Conservation (phyloP, 1,139 yeast genomes). For the Suhomyces ambrosiae region DNA sequence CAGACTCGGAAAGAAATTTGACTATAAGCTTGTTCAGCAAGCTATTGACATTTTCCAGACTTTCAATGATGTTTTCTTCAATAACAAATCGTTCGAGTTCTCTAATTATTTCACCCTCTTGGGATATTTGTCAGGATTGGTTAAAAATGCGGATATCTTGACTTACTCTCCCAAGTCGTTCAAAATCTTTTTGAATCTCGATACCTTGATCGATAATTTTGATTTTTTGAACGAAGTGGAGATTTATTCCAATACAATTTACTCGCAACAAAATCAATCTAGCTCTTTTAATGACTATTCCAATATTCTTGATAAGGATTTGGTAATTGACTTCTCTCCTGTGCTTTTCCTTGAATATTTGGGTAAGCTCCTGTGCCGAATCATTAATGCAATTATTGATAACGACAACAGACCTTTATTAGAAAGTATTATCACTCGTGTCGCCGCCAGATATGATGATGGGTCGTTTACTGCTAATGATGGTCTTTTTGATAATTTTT, state of each 20-base stretch:
- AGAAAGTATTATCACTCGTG: constrained; percentile 32
- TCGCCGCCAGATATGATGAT: constrained; percentile 27
- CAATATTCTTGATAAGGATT: constrained; percentile 32
- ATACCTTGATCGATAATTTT: constrained; percentile 41
- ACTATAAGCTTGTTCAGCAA: constrained; percentile 26
- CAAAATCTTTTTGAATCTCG: constrained; percentile 38
- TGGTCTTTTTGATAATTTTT: constrained; percentile 6
- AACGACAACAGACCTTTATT: constrained; percentile 29
- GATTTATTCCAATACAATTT: constrained; percentile 31
- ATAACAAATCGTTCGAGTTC: constrained; percentile 25
- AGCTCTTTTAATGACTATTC: constrained; percentile 24
- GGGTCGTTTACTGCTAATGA: constrained; percentile 10
- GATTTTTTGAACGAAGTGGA: constrained; percentile 46
- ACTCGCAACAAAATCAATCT: constrained; percentile 17
- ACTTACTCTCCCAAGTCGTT: constrained; percentile 29
- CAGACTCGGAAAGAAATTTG: constrained; percentile 39
- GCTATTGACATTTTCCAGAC: constrained; percentile 35
- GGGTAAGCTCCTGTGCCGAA: constrained; percentile 41
- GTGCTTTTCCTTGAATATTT: constrained; percentile 48
- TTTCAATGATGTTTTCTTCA: constrained; percentile 30
- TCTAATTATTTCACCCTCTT: constrained; percentile 46
- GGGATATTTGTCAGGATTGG: constrained; percentile 51
- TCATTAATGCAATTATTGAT: constrained; percentile 33
- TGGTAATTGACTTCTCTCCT: constrained; percentile 39
- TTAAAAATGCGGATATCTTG: constrained; percentile 36